phyloP scores from a whole-genome alignment of 179 eudicot species.

The Monotropa hypopitys region DNA sequence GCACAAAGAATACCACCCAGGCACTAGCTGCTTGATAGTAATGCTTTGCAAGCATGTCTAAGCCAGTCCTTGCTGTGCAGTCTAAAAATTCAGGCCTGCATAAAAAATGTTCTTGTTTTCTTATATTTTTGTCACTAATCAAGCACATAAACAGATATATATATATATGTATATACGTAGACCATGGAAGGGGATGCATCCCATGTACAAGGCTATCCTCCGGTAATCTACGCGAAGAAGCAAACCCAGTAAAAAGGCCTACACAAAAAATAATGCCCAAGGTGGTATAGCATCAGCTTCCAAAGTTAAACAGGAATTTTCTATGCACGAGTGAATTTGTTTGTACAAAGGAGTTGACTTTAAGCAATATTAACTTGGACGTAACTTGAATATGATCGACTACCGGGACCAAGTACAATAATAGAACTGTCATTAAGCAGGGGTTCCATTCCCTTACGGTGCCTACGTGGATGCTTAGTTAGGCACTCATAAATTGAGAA shows the following conservation, averaged over 20 bases:
- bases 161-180: neutral
- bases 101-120: neutral
- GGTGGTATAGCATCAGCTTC: neutral
- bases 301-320: neutral
- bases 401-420: neutral
- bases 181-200: neutral
- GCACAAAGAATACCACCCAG: constrained; percentile 80
- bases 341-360: neutral
- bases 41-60: constrained; percentile 84
- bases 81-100: constrained; percentile 74
- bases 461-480: neutral
- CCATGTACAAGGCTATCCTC: neutral
- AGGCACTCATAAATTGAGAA: neutral
- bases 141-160: neutral
- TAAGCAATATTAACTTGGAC: neutral
- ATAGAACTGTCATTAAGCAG: neutral
- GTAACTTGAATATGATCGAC: neutral
- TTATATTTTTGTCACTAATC: neutral
- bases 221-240: neutral
- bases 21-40: constrained; percentile 61
- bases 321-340: neutral
- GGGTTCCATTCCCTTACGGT: neutral
- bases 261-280: neutral
- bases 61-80: constrained; percentile 77
- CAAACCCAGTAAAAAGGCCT: neutral